Evolutionary conservation across 1,284 basidiomycete genomes (phyloP).

Genomic region (Cryptococcus hybrid): DNA sequence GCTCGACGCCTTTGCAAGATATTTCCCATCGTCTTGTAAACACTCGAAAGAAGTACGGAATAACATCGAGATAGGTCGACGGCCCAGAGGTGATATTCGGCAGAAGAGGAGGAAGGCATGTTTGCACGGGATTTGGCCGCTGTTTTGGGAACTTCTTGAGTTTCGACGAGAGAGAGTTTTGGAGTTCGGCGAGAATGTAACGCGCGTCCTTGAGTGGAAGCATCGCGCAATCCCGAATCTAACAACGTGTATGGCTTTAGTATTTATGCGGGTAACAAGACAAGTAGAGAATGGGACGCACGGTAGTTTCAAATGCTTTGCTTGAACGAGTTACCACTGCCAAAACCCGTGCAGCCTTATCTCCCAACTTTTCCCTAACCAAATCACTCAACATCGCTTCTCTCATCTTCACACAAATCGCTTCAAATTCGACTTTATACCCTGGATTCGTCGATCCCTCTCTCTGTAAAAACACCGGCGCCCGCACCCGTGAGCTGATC

Average conservation of each 20-base stretch:
- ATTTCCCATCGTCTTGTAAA: constrained; percentile 87
- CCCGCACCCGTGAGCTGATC: constrained; percentile 26
- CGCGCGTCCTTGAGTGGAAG: constrained; percentile 85
- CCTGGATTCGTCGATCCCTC: constrained; percentile 54
- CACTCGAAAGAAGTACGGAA: constrained; percentile 65
- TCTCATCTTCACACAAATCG: constrained; percentile 68
- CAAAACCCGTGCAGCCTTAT: constrained; percentile 78
- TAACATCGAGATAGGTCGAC: constrained; percentile 81
- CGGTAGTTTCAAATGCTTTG: constrained; percentile 96
- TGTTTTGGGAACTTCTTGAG: constrained; percentile 85
- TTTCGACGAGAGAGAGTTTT: constrained; percentile 76
- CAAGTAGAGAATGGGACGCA: constrained; percentile 45
- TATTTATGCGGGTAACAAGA: neutral
- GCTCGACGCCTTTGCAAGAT: constrained; percentile 66
- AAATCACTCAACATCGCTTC: constrained; percentile 73
- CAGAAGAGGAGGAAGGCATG: constrained; percentile 20
- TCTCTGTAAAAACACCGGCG: constrained; percentile 53
- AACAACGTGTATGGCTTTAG: neutral
- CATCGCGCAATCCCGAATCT: constrained; percentile 93
- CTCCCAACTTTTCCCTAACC: constrained; percentile 79
- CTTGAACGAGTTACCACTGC: constrained; percentile 78
- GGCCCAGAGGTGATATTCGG: constrained; percentile 66
- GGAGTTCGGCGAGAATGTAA: constrained; percentile 72
- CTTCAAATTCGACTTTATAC: constrained; percentile 76
- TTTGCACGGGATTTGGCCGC: constrained; percentile 71